Evolutionary conservation across 164 flowering plant species (phyloP).

Genomic region (Amborella trichopoda): DNA sequence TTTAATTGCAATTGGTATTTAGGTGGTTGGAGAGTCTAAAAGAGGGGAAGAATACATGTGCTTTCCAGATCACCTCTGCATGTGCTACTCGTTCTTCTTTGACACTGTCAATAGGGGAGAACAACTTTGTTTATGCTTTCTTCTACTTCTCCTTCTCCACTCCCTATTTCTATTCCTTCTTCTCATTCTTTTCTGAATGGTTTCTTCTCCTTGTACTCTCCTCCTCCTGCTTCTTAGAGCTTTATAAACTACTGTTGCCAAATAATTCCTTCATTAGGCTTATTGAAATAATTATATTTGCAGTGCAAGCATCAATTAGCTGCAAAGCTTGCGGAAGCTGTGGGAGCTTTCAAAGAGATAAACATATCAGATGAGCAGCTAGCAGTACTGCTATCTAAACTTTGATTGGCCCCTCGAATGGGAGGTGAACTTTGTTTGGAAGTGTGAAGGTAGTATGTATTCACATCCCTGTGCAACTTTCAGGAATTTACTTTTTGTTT

Average conservation of each 20-base stretch:
- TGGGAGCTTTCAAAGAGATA: slow-evolving; percentile 59
- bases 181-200: not conserved
- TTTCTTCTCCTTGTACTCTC: not conserved
- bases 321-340: slow-evolving; percentile 69
- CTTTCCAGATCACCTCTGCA: slow-evolving; percentile 70
- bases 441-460: no score
- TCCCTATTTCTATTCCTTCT: not conserved
- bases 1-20: no score
- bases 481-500: no score
- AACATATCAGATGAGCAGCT: slow-evolving; percentile 80
- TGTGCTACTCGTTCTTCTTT: slow-evolving; percentile 85
- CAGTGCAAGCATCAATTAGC: slow-evolving; percentile 98
- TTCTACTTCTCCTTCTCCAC: no score
- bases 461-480: no score
- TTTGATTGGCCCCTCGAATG: slow-evolving; percentile 27
- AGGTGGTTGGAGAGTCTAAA: slow-evolving; percentile 85
- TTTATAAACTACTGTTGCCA: not conserved
- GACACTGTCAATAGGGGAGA: slow-evolving; percentile 80
- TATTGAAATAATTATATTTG: not conserved
- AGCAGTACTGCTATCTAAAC: slow-evolving; percentile 51
- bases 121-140: slow-evolving; percentile 61
- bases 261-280: not conserved
- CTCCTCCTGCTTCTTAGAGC: not conserved
- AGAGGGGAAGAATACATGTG: slow-evolving; percentile 85
- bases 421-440: no score